Evolutionary conservation across 2,329 filamentous ascomycete species (phyloP).

Genomic region (Aspergillus sp.): DNA sequence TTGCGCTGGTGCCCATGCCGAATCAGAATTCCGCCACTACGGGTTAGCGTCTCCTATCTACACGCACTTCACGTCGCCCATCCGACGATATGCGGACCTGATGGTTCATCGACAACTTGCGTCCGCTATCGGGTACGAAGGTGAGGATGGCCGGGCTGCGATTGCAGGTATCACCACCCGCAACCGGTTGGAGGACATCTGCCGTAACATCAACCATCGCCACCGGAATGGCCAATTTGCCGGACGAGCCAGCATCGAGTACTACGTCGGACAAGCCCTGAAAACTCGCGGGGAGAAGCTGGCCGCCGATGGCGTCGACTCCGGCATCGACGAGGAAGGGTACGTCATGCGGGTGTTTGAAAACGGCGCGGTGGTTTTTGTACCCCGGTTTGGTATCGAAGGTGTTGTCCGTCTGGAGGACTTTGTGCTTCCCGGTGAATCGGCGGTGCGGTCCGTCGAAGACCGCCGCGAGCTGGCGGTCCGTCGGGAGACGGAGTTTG

Average conservation of each 20-base stretch:
- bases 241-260: slow-evolving; percentile 86
- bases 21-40: slow-evolving; percentile 93
- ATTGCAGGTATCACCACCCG: slow-evolving; percentile 73
- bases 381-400: slow-evolving; percentile 92
- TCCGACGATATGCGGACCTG: slow-evolving; percentile 94
- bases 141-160: slow-evolving; percentile 51
- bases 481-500: slow-evolving; percentile 66
- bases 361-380: slow-evolving; percentile 94
- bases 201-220: slow-evolving; percentile 95
- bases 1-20: slow-evolving; percentile 83
- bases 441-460: slow-evolving; percentile 21
- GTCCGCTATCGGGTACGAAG: slow-evolving; percentile 81
- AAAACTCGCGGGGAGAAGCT: slow-evolving; percentile 56
- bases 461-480: slow-evolving; percentile 27
- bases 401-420: slow-evolving; percentile 80
- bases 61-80: slow-evolving; percentile 96
- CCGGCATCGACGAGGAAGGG: slow-evolving; percentile 67
- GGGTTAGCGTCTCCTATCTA: slow-evolving; percentile 95
- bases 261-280: slow-evolving; percentile 94
- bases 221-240: slow-evolving; percentile 97
- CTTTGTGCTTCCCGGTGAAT: slow-evolving; percentile 59
- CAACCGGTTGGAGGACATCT: slow-evolving; percentile 80
- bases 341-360: slow-evolving; percentile 97
- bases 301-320: slow-evolving; percentile 25
- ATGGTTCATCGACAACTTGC: slow-evolving; percentile 90